Evolutionary conservation across 2,329 filamentous ascomycete genomes (phyloP).

Genomic region (Stemphylium vesicarium): DNA sequence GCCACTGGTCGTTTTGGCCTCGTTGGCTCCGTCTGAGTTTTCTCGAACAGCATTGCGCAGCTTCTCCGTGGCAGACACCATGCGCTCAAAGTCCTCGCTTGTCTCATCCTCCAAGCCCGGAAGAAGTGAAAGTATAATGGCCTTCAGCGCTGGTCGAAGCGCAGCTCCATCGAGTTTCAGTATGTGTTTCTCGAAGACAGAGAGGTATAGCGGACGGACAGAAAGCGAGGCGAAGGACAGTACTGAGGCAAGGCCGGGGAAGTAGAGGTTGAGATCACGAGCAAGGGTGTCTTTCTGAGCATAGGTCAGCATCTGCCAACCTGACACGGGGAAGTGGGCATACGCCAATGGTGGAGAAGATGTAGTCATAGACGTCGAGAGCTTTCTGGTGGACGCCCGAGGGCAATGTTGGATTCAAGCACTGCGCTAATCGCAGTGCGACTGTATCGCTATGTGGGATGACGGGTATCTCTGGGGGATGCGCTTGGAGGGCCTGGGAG

Average conservation of each 20-base stretch:
- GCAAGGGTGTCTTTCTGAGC: slow-evolving; percentile 72
- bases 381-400: slow-evolving; percentile 98
- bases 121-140: slow-evolving; percentile 84
- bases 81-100: slow-evolving; percentile 94
- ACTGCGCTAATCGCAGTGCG: slow-evolving; percentile 92
- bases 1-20: slow-evolving; percentile 52
- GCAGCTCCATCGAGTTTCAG: slow-evolving; percentile 72
- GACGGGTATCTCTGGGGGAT: slow-evolving; percentile 71
- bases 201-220: slow-evolving; percentile 83
- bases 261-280: slow-evolving; percentile 81
- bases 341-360: slow-evolving; percentile 85
- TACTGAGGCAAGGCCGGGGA: slow-evolving; percentile 86
- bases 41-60: slow-evolving; percentile 72
- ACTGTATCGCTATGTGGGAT: slow-evolving; percentile 84
- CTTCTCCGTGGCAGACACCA: slow-evolving; percentile 76
- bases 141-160: slow-evolving; percentile 86
- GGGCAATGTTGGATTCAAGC: slow-evolving; percentile 88
- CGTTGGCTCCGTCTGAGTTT: slow-evolving; percentile 56
- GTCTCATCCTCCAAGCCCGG: slow-evolving; percentile 95
- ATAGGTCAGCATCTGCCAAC: slow-evolving; percentile 30
- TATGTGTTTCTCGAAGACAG: slow-evolving; percentile 81
- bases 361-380: slow-evolving; percentile 88
- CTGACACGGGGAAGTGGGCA: slow-evolving; percentile 23
- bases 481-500: slow-evolving; percentile 81
- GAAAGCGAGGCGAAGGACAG: slow-evolving; percentile 94